Evolutionary conservation across 2,329 filamentous ascomycete species (phyloP), one percentile per base, ranked within the genome.

Genomic region (Fusarium mexicanum): DNA sequence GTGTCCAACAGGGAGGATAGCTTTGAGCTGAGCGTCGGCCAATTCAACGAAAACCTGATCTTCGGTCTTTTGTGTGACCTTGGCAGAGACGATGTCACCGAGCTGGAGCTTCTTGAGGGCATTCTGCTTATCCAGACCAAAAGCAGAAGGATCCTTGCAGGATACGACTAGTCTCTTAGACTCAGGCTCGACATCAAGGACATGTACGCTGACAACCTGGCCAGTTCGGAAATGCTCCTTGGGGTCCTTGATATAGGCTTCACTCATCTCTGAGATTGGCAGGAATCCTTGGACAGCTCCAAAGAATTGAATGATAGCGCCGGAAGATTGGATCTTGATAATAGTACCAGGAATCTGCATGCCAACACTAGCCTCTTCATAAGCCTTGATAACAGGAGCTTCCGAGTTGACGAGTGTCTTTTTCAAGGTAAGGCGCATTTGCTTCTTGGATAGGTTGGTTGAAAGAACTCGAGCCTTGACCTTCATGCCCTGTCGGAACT

Each of bases 231-330:
- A 99, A 83, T 98, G 95, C 79, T 97, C 91, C 51, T 90, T 90
- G 9, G 96, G 95, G 79, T 98, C 93, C 75, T 93, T 90, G 78
- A 99, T 98, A 80, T 93, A 98, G 17, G 95, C 95, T 81, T 99
- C 96, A 81, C 96, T 98, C 96, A 99, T 99, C 83, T 99, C 96
- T 3, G 94, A 94, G 2, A 97, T 92, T 5, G 96, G 96, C 62
- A 99, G 87, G 85, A 97, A 99, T 14, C 93, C 97, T 74, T 91
- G 90, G 26, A 99, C 87, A 14, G 87, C 84, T 24, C 94, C 94
- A 79, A 97, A 99, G 83, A 98, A 99, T 80, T 97, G 94, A 61
- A 99, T 93, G 24, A 96, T 90, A 17, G 96, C 96, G 67, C 96
- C 96, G 61, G 91, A 90, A 8, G 89, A 84, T 64, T 94, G 87